Evolutionary conservation across 116 monocot genomes (phyloP), one percentile per base, ranked within the genome.

Genomic region (Phalaenopsis hybrid): DNA sequence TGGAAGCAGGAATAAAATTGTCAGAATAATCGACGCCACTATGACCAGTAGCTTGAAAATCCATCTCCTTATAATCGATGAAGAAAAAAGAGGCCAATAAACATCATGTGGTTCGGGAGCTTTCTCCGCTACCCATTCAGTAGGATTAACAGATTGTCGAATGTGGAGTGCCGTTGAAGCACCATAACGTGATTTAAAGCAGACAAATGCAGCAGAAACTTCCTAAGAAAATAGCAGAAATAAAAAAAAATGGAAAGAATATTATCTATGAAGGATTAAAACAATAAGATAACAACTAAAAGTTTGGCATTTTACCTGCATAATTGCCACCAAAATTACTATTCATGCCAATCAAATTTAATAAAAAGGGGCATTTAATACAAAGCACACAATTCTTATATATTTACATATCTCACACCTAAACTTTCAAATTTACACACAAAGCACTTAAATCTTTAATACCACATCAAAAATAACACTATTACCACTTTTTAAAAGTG

Each of bases 21-120:
- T 99, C 72, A 99, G 86, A 48, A 90, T 15, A 82, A 91, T 9
- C 75, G 87, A 91, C 82, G 95, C 95, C 57, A 91, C 85, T 57
- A 89, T 15, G 17, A 95, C 92, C 80, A 92, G 84, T 59, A 94
- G 34, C 88, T 92, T 94, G 18, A 91, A 92, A 79, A 99, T 88
- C 99, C 95, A 94, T 94, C 87, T 91, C 84, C 63, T 79, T 75
- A 91, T 84, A 84, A 94, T 95, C 74, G 95, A 91, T 75, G 90
- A 80, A 51, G 94, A 99, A 88, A 99, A 99, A 77, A 89, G 90
- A 50, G 95, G 99, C 99, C 99, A 99, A 77, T 95, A 95, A 6
- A 99, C 94, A 88, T 99, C 99, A 77, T 79, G 82, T 55, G 99
- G 99, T 80, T 99, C 99, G 77, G 99, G 99, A 72, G 95, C 99